Conservation (phyloP, 768 basidiomycete genomes). For the Inosperma sp. region DNA sequence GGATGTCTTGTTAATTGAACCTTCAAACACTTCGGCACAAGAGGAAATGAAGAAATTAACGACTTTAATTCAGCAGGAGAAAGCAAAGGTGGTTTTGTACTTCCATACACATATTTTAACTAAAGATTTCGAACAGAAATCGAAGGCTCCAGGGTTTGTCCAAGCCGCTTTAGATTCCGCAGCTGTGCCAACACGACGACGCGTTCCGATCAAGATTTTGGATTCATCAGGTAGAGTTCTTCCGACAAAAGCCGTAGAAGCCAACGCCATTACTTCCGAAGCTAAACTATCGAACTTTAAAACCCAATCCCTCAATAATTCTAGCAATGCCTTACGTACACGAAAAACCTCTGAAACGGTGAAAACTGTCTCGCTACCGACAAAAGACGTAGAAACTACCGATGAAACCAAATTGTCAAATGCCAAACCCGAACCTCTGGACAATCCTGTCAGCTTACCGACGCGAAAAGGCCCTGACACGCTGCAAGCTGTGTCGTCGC, state of each 20-base stretch:
- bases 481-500: conserved; percentile 23
- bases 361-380: too few species aligned
- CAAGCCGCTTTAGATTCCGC: conserved; percentile 13
- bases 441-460: not conserved
- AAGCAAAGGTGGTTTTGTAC: conserved; percentile 30
- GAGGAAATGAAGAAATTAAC: conserved; percentile 56
- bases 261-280: not conserved
- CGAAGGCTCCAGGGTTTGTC: conserved; percentile 18
- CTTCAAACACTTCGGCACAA: conserved; percentile 57
- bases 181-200: conserved; percentile 41
- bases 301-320: too few species aligned
- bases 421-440: not conserved
- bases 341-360: too few species aligned
- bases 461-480: conserved; percentile 6
- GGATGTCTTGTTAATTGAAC: conserved; percentile 55
- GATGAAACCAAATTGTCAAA: too few species aligned
- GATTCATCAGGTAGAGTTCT: conserved; percentile 28
- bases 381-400: too few species aligned
- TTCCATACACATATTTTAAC: not conserved
- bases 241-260: not conserved
- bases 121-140: conserved; percentile 21
- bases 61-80: conserved; percentile 34
- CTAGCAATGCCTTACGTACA: too few species aligned
- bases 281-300: not conserved
- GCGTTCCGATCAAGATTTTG: conserved; percentile 61